phyloP scores from a whole-genome alignment of 495 filamentous ascomycete species.

The Daldinia childiae region DNA sequence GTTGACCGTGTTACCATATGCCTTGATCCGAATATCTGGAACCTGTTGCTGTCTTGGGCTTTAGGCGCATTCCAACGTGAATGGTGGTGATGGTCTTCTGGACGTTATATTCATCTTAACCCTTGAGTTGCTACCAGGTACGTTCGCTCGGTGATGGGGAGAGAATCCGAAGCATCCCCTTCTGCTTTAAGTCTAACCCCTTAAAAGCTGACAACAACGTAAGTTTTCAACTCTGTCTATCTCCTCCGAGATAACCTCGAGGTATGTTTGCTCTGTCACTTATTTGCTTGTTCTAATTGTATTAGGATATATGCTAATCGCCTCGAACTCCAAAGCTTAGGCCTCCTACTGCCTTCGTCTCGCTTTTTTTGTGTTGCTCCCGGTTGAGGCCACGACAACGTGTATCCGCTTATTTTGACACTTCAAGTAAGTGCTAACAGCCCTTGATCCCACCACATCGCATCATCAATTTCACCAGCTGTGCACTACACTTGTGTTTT shows the following conservation, averaged over 20 bases:
- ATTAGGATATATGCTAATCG: constrained; percentile 1
- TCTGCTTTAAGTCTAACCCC: neutral
- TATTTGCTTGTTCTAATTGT: neutral
- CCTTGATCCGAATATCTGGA: constrained; percentile 2
- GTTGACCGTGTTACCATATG: constrained; percentile 19
- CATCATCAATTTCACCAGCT: neutral
- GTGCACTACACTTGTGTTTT: neutral
- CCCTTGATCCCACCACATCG: neutral
- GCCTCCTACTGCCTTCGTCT: neutral
- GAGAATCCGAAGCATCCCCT: neutral
- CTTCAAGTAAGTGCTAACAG: neutral
- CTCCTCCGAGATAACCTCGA: neutral
- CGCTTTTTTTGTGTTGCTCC: neutral
- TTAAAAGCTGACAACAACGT: constrained; percentile 6
- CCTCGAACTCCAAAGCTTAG: neutral
- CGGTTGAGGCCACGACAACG: neutral
- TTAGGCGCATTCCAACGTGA: constrained; percentile 21
- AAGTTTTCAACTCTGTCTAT: neutral
- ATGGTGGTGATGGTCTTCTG: constrained; percentile 1
- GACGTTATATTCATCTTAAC: constrained; percentile 3
- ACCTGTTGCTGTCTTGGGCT: neutral
- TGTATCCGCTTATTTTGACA: neutral
- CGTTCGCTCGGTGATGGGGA: neutral
- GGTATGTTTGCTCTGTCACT: constrained; percentile 10
- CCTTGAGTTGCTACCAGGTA: constrained; percentile 2